A percentile compares a stretch with the other conserved stretches of the same genome.
Evolutionary conservation across 305 asterid genomes (phyloP).

Genomic region (Salvia sclarea): DNA sequence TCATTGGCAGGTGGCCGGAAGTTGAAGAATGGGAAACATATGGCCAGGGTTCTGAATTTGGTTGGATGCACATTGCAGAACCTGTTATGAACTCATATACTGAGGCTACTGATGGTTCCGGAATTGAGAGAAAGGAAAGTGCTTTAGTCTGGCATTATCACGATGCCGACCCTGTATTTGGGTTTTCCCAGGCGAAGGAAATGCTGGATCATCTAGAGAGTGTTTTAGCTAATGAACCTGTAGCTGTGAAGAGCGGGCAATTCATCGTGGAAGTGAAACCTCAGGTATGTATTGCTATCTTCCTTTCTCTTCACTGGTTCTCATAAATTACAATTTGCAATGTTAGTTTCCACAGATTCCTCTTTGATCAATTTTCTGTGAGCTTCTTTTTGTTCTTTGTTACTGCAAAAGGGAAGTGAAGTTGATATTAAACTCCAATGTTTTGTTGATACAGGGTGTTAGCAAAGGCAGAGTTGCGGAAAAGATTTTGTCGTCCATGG

Average conservation of each 20-base stretch:
- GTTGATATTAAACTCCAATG: slow-evolving; percentile 2
- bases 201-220: slow-evolving; percentile 95
- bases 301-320: slow-evolving; percentile 7
- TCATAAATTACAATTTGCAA: not conserved
- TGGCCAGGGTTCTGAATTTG: slow-evolving; percentile 74
- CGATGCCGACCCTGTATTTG: slow-evolving; percentile 87
- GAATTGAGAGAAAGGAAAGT: slow-evolving; percentile 85
- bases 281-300: slow-evolving; percentile 50
- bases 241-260: slow-evolving; percentile 92
- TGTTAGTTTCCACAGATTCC: not conserved
- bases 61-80: slow-evolving; percentile 95
- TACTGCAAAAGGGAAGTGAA: slow-evolving; percentile 16
- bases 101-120: slow-evolving; percentile 96
- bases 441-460: slow-evolving; percentile 56
- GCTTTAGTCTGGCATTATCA: slow-evolving; percentile 93
- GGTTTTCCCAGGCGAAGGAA: slow-evolving; percentile 94
- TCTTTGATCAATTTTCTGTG: not conserved
- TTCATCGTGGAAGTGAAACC: slow-evolving; percentile 93
- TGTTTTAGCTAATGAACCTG: slow-evolving; percentile 92
- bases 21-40: slow-evolving; percentile 80
- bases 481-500: slow-evolving; percentile 72
- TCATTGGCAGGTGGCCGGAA: slow-evolving; percentile 73
- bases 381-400: slow-evolving; percentile 1
- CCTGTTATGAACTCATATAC: slow-evolving; percentile 92
- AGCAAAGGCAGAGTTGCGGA: slow-evolving; percentile 94